Conservation (phyloP, 371 early-diverging fungal genomes). For the Apophysomyces sp. region DNA sequence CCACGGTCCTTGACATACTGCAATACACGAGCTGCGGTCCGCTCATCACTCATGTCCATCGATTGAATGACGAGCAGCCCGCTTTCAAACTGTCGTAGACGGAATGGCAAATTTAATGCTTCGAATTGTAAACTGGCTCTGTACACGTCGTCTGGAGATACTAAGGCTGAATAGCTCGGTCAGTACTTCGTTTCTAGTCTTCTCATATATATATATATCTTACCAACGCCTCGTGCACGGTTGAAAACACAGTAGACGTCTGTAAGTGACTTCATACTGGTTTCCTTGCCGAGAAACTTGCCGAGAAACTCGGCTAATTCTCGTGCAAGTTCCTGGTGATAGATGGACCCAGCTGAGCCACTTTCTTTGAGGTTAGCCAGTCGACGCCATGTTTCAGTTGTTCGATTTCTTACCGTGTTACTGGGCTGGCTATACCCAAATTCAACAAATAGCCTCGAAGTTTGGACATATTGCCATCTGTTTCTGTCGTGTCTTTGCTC, state of each 20-base stretch:
- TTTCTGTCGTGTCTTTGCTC: constrained; percentile 47
- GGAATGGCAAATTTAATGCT: constrained; percentile 65
- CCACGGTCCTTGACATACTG: constrained; percentile 56
- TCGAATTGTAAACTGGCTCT: constrained; percentile 72
- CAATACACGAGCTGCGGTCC: constrained; percentile 58
- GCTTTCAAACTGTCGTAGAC: constrained; percentile 73
- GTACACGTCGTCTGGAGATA: constrained; percentile 86
- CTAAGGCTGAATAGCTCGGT: constrained; percentile 49
- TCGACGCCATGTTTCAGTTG: too few species aligned
- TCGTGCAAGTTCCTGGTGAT: constrained; percentile 80
- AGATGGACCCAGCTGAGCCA: constrained; percentile 81
- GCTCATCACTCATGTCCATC: constrained; percentile 68
- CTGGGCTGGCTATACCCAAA: constrained; percentile 86
- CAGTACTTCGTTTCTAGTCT: neutral
- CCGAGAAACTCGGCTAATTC: constrained; percentile 82
- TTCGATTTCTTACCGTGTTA: constrained; percentile 64
- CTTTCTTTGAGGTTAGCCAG: too few species aligned
- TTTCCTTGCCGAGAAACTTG: constrained; percentile 57
- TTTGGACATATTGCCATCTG: constrained; percentile 46
- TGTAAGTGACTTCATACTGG: constrained; percentile 79
- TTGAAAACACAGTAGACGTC: constrained; percentile 93
- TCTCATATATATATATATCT: constrained; percentile 8
- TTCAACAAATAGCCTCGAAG: constrained; percentile 76
- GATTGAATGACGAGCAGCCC: constrained; percentile 80
- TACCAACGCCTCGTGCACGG: constrained; percentile 86